A percentile compares a stretch with the other conserved stretches of the same genome.
phyloP scores from a whole-genome alignment of 176 grass and related monocot species.

The Sorghum bicolor region Sorghum_bicolor_NCBIv3 NC_012871.2:5466501-5467000 shows the following conservation, averaged over 20 bases:
- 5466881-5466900: slow-evolving; percentile 79
- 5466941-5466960: slow-evolving; percentile 67
- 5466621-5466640: no score
- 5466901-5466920: slow-evolving; percentile 89
- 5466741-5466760: slow-evolving; percentile 3
- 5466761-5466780: background rate
- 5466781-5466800: background rate
- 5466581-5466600: background rate
- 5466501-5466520: background rate
- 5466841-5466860: background rate
- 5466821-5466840: background rate
- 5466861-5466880: slow-evolving; percentile 22
- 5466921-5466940: slow-evolving; percentile 87
- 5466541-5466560: background rate
- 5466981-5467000: slow-evolving; percentile 79
- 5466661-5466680: background rate
- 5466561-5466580: no score
- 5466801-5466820: background rate
- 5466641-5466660: background rate
- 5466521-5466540: background rate
- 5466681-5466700: slow-evolving; percentile 7
- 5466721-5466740: background rate
- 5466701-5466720: background rate
- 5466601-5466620: background rate
- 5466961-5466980: slow-evolving; percentile 85